phyloP scores from a whole-genome alignment of 2,329 filamentous ascomycete species.

The Tolypocladium inflatum region DNA sequence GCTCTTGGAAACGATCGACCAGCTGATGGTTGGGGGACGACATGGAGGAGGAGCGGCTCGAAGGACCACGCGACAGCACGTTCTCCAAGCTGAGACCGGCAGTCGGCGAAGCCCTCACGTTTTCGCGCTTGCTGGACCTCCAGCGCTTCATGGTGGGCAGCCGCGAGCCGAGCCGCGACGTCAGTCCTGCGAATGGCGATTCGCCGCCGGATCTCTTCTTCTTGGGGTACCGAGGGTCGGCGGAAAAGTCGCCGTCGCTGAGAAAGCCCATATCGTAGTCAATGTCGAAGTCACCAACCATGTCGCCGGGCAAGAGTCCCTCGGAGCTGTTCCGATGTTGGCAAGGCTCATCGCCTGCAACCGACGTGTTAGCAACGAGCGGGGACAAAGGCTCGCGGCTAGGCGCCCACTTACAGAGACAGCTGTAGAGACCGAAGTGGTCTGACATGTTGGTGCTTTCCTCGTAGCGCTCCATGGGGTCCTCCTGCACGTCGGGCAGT shows the following conservation, averaged over 20 bases:
- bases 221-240: conserved; percentile 28
- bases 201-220: conserved; percentile 51
- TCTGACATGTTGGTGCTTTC: conserved; percentile 22
- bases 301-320: conserved; percentile 23
- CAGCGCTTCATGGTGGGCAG: conserved; percentile 43
- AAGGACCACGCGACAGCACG: conserved; percentile 58
- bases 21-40: conserved; percentile 47
- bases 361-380: conserved; percentile 8
- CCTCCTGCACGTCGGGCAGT: conserved; percentile 78
- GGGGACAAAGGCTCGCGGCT: neutral
- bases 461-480: conserved; percentile 62
- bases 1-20: conserved; percentile 37
- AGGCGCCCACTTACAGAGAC: conserved; percentile 57
- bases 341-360: conserved; percentile 52
- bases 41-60: conserved; percentile 71
- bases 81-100: conserved; percentile 81
- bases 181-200: conserved; percentile 50
- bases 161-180: conserved; percentile 56
- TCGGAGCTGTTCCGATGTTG: conserved; percentile 41
- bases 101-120: conserved; percentile 47
- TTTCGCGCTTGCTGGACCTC: conserved; percentile 36
- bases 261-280: conserved; percentile 61
- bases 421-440: conserved; percentile 48
- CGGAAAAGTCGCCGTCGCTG: conserved; percentile 50
- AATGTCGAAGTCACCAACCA: conserved; percentile 34